Base-by-base conservation (phyloP, 306 rosid genomes). In the Cucumis sativus region DNA sequence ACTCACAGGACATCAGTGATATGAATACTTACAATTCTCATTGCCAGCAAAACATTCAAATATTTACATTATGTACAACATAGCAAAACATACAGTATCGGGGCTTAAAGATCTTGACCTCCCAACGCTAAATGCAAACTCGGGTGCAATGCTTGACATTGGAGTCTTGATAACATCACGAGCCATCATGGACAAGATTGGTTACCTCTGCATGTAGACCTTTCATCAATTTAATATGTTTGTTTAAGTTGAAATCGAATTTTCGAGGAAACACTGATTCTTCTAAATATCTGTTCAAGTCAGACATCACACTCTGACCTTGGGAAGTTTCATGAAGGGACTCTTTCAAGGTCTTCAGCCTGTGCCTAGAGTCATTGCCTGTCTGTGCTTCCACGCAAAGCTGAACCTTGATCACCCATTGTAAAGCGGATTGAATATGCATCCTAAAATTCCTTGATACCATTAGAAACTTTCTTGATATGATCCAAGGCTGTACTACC, bases 171-270 rank as follows among this genome's bases (percentile, higher is more conserved):
- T 91, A 33, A 33, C 37, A 33, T 33, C 37, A 33, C 3, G 93
- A 8, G 97, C 99, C 97, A 92, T 90, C 97, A 89, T 95, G 21
- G 97, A 95, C 91, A 95, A 81, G 63, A 95, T 90, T 8, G 99
- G 97, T 81, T 95, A 95, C 86, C 97, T 90, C 18, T 96, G 98
- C 21, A 84, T 89, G 88, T 96, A 97, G 74, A 96, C 97, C 83
- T 87, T 91, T 96, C 98, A 96, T 98, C 99, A 91, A 79, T 96
- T 96, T 79, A 96, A 80, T 73, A 96, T 81, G 85, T 88, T 87
- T 28, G 30, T 28, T 28, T 28, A 28, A 28, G 30, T 28, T 28
- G 79, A 96, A 96, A 79, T 96, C 93, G 67, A 92, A 82, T 79
- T 84, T 87, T 14, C 97, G 93, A 15, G 99, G 97, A 84, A 96